Evolutionary conservation across 2,329 filamentous ascomycete species (phyloP), one percentile per base, ranked within the genome.

Genomic region (Cryphonectria parasitica): DNA sequence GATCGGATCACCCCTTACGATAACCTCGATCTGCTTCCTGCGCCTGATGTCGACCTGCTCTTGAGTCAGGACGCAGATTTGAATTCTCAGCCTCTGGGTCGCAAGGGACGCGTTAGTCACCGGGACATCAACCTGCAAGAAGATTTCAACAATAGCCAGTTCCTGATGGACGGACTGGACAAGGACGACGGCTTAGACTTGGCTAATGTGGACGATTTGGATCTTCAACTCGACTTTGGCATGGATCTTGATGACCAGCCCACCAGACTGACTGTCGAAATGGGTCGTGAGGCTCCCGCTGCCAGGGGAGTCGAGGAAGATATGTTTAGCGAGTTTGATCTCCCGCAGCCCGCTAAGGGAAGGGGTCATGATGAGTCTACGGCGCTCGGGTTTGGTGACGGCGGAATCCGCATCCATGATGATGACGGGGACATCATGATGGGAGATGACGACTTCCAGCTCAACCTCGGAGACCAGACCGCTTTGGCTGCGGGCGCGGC

Each of bases 1-100:
- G 96, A 99, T 83, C 91, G 92, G 68, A 92, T 99, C 75, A 98
- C 96, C 15, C 94, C 97, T 73, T 92, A 96, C 72, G 96, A 99
- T 78, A 91, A 91, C 76, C 84, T 91, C 62, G 89, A 91, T 74
- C 82, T 91, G 71, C 87, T 97, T 34, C 93, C 97, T 43, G 92
- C 96, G 74, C 94, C 94, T 11, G 95, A 98, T 82, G 92, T 94
- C 6, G 93, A 92, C 49, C 91, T 97, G 80, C 87, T 98, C 11
- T 83, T 98, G 68, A 91, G 93, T 77, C 87, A 92, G 71, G 71
- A 72, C 49, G 62, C 67, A 28, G 71, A 72, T 4, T 31, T 72
- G n/a, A 36, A 69, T 63, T 71, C 69, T 54, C 89, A 92, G 61
- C 87, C 87, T 31, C 78, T 86, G 61, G 86, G 85, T 74, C 88